Percentiles rank a stretch among this genome's conserved stretches.
Evolutionary conservation across 2,329 filamentous ascomycete species (phyloP).

Genomic region (Neopestalotiopsis sp.): DNA sequence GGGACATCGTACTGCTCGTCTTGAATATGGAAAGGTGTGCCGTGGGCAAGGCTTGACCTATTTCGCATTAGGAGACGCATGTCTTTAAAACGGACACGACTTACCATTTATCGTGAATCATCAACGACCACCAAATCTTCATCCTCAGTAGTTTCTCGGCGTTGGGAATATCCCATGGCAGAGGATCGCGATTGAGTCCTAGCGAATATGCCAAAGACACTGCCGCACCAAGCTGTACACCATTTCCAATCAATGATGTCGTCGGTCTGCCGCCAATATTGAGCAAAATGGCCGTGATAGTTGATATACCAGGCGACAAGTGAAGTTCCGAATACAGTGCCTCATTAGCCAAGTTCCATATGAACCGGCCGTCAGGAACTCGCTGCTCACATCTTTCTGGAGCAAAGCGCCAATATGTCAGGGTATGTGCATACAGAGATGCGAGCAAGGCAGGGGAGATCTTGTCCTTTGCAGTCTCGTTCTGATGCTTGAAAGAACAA

Average conservation of each 20-base stretch:
- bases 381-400: conserved; percentile 49
- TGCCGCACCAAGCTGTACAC: conserved; percentile 53
- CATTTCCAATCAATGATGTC: conserved; percentile 64
- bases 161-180: conserved; percentile 56
- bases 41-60: conserved; percentile 58
- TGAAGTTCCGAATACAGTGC: conserved; percentile 66
- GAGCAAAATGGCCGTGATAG: conserved; percentile 61
- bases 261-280: conserved; percentile 66
- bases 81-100: conserved; percentile 17
- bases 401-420: conserved; percentile 63
- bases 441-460: conserved; percentile 62
- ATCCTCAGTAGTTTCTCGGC: conserved; percentile 57
- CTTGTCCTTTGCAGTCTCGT: conserved; percentile 48
- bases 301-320: conserved; percentile 62
- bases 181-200: conserved; percentile 59
- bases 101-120: conserved; percentile 62
- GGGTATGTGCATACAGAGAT: conserved; percentile 62
- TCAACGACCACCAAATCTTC: conserved; percentile 61
- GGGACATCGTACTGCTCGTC: conserved; percentile 55
- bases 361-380: conserved; percentile 63
- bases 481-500: conserved; percentile 55
- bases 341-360: conserved; percentile 67
- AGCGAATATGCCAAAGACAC: conserved; percentile 59
- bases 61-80: neutral
- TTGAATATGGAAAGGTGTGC: conserved; percentile 56